phyloP scores from a whole-genome alignment of 1,284 basidiomycete genomes.

The Ganoderma resinaceum region DNA sequence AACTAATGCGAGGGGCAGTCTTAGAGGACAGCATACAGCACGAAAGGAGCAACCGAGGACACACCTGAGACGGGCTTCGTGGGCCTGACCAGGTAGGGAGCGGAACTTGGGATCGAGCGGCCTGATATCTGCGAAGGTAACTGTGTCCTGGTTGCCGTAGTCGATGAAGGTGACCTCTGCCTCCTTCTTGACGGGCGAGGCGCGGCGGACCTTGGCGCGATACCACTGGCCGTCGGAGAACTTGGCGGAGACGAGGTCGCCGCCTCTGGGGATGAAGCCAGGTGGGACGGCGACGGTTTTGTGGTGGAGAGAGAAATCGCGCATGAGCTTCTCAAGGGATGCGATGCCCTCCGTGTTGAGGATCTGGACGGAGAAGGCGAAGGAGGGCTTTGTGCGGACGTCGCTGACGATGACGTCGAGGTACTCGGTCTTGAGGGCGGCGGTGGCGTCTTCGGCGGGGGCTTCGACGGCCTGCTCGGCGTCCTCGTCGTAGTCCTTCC shows the following conservation, averaged over 20 bases:
- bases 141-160: slow-evolving; percentile 89
- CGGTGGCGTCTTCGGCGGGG: slow-evolving; percentile 49
- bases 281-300: slow-evolving; percentile 65
- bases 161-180: slow-evolving; percentile 89
- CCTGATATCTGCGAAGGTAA: slow-evolving; percentile 78
- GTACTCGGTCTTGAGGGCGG: slow-evolving; percentile 81
- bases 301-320: slow-evolving; percentile 89
- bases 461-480: slow-evolving; percentile 61
- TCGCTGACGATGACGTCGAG: slow-evolving; percentile 94
- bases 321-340: slow-evolving; percentile 92
- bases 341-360: slow-evolving; percentile 91
- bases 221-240: slow-evolving; percentile 95
- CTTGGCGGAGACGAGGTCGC: slow-evolving; percentile 91
- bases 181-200: slow-evolving; percentile 86
- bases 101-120: slow-evolving; percentile 90
- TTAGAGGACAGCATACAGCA: background rate
- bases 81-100: slow-evolving; percentile 83
- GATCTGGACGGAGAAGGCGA: slow-evolving; percentile 92
- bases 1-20: slow-evolving; percentile 53
- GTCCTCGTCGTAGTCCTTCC: slow-evolving; percentile 81
- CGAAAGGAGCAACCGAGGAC: slow-evolving; percentile 19
- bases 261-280: slow-evolving; percentile 79
- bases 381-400: slow-evolving; percentile 76
- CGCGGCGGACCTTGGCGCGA: slow-evolving; percentile 86
- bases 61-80: slow-evolving; percentile 81